Base-by-base conservation (phyloP, 2,329 filamentous ascomycete species). In the Epichloe gansuensis region DNA sequence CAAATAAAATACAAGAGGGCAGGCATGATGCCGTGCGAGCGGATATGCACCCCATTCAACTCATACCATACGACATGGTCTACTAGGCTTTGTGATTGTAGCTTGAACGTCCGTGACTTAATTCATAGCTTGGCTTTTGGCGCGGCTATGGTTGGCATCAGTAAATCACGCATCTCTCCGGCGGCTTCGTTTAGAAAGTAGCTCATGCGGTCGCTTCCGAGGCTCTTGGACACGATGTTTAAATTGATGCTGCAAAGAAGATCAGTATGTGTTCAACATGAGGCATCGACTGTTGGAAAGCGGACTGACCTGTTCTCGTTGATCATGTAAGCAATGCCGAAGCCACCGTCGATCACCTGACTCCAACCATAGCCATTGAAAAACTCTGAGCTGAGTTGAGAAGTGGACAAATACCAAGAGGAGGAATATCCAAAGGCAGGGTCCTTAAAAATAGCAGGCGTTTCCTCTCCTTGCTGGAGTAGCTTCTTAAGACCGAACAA, bases 301-400 rank as follows among this genome's bases (percentile, higher is more conserved):
- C 4, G 35, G n/a, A 47, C 51, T 68, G 66, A 88, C 85, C 82
- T 90, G 70, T 96, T 95, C 77, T 97, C 91, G 67, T 98, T 98
- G 68, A 98, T 97, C 93, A 98, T 98, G 68, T 98, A 98, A 40
- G 93, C 93, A 65, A 98, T 95, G 58, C 93, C 93, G 71, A 93
- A 98, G 34, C 93, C 93, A 55, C 85, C 87, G 64, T 97, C 90
- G 51, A 97, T 86, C 50, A 98, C 93, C 74, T 98, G 91, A 65
- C 87, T 93, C 93, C 93, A 98, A 45, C 93, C 93, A 70, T 98
- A 98, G 25, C 94, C 93, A 67, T 98, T 98, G 72, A 97, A 98
- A 76, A 87, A 96, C 74, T 98, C 94, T 36, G 85, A 90, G 71
- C 86, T 93, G 66, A 98, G 74, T 74, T 98, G 94, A 55, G 82